These are phyloP conservation scores for Zostera marina DNA, from an alignment of 116 monocot species.

Conservation along the genomic window DNA sequence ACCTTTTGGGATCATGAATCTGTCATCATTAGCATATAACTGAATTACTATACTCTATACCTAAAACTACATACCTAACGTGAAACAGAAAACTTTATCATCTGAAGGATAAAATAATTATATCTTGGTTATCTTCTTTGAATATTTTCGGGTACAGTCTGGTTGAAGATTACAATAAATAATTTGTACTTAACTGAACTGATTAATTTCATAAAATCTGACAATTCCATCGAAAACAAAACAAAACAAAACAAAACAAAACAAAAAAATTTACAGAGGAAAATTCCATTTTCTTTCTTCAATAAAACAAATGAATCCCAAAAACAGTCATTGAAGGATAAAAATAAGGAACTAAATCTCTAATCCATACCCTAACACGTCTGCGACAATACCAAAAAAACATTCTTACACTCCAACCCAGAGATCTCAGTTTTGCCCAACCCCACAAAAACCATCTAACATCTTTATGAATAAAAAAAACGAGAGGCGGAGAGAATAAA, in stretches of 20 bases:
- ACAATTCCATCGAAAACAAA: neutral
- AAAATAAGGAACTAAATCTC: no score
- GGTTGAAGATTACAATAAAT: neutral
- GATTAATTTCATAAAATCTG: neutral
- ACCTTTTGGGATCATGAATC: constrained; percentile 83
- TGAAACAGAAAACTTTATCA: neutral
- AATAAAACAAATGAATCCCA: no score
- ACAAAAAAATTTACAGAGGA: no score
- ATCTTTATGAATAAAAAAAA: no score
- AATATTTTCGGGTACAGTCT: neutral
- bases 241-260: no score
- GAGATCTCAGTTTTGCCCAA: no score
- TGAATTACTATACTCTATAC: neutral
- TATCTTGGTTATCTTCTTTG: neutral
- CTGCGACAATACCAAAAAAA: no score
- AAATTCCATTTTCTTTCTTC: no score
- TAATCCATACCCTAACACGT: no score
- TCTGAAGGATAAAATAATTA: neutral
- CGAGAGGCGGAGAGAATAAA: neutral
- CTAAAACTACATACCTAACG: neutral
- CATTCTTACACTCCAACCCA: no score
- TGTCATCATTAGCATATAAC: constrained; percentile 11
- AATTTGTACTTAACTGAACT: neutral
- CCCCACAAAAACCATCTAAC: no score
- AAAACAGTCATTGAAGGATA: no score